Conservation (phyloP, 345 rosid species). For the Litchi chinensis region DNA sequence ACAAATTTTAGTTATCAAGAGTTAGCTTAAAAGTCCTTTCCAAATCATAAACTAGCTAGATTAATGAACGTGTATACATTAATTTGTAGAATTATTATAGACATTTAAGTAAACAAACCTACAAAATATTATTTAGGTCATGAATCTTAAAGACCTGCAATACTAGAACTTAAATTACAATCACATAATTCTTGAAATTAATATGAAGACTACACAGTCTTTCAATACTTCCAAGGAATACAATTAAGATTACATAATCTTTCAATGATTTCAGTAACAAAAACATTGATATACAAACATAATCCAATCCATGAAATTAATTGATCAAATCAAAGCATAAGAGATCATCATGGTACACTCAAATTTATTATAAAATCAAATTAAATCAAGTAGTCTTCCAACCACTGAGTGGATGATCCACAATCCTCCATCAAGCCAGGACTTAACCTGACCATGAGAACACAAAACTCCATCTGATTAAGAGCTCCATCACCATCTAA, state of each 20-base stretch:
- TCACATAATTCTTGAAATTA: neutral
- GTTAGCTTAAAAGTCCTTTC: neutral
- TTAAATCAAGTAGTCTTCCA: constrained; percentile 17
- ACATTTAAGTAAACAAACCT: neutral
- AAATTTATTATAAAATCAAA: too few species aligned
- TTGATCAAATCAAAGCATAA: too few species aligned
- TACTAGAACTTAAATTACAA: neutral
- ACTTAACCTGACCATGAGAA: constrained; percentile 67
- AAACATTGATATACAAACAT: too few species aligned
- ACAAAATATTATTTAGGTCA: neutral
- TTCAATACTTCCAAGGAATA: too few species aligned
- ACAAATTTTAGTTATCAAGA: neutral
- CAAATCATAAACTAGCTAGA: too few species aligned
- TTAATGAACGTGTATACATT: neutral
- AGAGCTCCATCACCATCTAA: constrained; percentile 70
- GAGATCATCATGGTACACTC: too few species aligned
- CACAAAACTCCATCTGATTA: constrained; percentile 65
- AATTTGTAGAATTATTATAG: neutral
- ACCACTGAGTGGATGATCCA: constrained; percentile 34
- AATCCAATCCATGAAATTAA: too few species aligned
- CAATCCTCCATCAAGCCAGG: constrained; percentile 45
- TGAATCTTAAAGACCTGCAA: neutral
- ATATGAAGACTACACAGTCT: too few species aligned
- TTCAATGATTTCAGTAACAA: too few species aligned
- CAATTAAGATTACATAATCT: too few species aligned